Evolutionary conservation across 1,284 basidiomycete genomes (phyloP).

Genomic region (Trametes polyzona): DNA sequence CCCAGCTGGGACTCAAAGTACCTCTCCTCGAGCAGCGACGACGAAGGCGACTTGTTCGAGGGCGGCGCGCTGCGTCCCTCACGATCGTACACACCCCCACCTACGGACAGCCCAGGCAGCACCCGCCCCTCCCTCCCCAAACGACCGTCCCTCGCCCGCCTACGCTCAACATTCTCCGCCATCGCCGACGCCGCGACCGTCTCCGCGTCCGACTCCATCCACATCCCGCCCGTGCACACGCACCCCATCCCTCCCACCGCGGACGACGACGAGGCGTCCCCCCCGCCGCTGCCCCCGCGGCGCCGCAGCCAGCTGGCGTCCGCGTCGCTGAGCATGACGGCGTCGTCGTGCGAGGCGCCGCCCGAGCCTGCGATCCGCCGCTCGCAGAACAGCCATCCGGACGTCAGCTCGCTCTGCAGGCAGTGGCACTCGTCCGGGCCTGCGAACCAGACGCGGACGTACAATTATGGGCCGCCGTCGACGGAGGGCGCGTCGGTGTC

Average conservation of each 20-base stretch:
- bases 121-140: slow-evolving; percentile 9
- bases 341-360: slow-evolving; percentile 40
- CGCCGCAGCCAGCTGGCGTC: slow-evolving; percentile 25
- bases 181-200: slow-evolving; percentile 27
- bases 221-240: slow-evolving; percentile 10
- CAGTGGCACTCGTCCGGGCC: slow-evolving; percentile 60
- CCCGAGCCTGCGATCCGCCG: slow-evolving; percentile 56
- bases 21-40: slow-evolving; percentile 36
- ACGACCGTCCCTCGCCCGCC: slow-evolving; percentile 22
- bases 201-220: slow-evolving; percentile 24
- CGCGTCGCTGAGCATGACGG: slow-evolving; percentile 35
- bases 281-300: slow-evolving; percentile 12
- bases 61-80: slow-evolving; percentile 16
- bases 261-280: background rate
- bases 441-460: slow-evolving; percentile 53
- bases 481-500: slow-evolving; percentile 20
- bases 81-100: slow-evolving; percentile 1
- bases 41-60: slow-evolving; percentile 27
- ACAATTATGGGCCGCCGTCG: no score
- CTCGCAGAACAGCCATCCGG: slow-evolving; percentile 54
- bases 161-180: slow-evolving; percentile 28
- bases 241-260: slow-evolving; percentile 1
- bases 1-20: slow-evolving; percentile 51
- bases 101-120: background rate
- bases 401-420: slow-evolving; percentile 59